phyloP scores from a whole-genome alignment of 257 asterid genomes.

The Knoxia roxburghii region DNA sequence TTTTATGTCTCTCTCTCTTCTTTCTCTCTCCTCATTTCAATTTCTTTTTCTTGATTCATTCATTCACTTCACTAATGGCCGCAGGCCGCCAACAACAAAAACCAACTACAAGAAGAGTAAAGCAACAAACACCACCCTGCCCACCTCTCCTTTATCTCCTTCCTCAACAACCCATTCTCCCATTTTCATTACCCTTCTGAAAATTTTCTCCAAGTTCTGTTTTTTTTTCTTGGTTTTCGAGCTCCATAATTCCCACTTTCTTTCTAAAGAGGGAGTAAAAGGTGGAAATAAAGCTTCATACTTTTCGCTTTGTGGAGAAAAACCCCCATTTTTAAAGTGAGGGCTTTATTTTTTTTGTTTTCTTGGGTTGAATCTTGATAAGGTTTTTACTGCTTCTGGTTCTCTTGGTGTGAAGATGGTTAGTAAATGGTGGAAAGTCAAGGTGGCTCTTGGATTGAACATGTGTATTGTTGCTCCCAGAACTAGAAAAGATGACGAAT shows the following conservation, averaged over 20 bases:
- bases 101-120: constrained; percentile 33
- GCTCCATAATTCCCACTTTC: constrained; percentile 18
- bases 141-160: constrained; percentile 13
- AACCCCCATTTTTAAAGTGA: constrained; percentile 23
- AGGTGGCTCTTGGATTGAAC: constrained; percentile 79
- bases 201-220: neutral
- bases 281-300: neutral
- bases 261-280: neutral
- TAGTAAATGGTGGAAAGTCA: constrained; percentile 86
- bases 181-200: constrained; percentile 2
- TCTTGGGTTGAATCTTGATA: constrained; percentile 18
- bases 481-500: constrained; percentile 31
- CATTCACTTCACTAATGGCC: constrained; percentile 29
- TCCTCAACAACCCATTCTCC: constrained; percentile 5
- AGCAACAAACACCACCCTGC: constrained; percentile 10
- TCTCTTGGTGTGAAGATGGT: constrained; percentile 42
- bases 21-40: neutral
- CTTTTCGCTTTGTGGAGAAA: constrained; percentile 7
- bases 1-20: constrained; percentile 21
- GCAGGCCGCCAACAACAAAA: constrained; percentile 22
- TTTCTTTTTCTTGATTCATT: constrained; percentile 14
- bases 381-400: constrained; percentile 12
- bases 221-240: constrained; percentile 34
- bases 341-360: neutral
- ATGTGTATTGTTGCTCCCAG: constrained; percentile 57